These are phyloP conservation scores for Pholiota adiposa DNA, from an alignment of 1,284 basidiomycete genomes.

Conservation along the genomic window DNA sequence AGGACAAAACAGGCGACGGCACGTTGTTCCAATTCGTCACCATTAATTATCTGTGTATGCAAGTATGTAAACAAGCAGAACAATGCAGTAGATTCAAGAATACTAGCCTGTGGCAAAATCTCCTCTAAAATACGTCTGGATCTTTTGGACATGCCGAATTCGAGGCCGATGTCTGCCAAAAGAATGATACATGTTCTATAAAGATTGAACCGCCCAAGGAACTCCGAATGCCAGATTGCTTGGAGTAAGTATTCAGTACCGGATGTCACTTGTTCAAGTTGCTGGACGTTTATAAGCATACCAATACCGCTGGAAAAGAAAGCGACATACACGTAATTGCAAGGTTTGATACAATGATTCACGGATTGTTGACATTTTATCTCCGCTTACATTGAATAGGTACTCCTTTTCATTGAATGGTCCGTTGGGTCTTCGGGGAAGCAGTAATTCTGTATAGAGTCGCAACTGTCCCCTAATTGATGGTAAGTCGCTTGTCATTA, in stretches of 20 bases:
- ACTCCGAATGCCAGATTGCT: slow-evolving; percentile 80
- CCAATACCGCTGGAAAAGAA: slow-evolving; percentile 9
- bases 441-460: slow-evolving; percentile 65
- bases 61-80: not conserved
- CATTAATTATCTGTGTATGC: slow-evolving; percentile 59
- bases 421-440: slow-evolving; percentile 59
- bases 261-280: slow-evolving; percentile 61
- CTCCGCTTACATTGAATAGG: slow-evolving; percentile 32
- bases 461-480: slow-evolving; percentile 57
- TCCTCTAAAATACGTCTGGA: slow-evolving; percentile 69
- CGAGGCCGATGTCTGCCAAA: slow-evolving; percentile 75
- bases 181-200: slow-evolving; percentile 72
- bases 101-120: slow-evolving; percentile 73
- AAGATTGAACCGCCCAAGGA: slow-evolving; percentile 65
- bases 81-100: not conserved
- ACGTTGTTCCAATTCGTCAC: slow-evolving; percentile 73
- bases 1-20: slow-evolving; percentile 75
- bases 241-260: slow-evolving; percentile 69
- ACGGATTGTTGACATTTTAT: slow-evolving; percentile 52
- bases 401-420: slow-evolving; percentile 59
- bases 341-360: slow-evolving; percentile 67
- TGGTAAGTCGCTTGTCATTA: not conserved
- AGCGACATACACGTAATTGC: slow-evolving; percentile 56
- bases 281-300: slow-evolving; percentile 33
- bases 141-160: slow-evolving; percentile 74